A percentile compares a stretch with the other conserved stretches of the same genome.
phyloP scores from a whole-genome alignment of 306 rosid species.

The Lithocarpus polystachyus region DNA sequence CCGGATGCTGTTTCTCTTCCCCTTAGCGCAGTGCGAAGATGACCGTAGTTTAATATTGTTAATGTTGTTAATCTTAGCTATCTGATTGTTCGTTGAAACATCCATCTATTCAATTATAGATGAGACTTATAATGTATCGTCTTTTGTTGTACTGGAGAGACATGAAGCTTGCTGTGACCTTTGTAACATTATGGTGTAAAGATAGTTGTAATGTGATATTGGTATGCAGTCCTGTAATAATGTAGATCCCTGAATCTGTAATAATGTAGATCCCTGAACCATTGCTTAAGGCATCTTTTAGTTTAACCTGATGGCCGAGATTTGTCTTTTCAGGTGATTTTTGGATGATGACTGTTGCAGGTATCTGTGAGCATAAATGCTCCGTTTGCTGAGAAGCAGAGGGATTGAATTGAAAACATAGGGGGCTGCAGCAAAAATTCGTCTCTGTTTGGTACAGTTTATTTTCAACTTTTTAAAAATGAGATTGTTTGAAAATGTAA shows the following conservation, averaged over 20 bases:
- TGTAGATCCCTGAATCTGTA: conserved; percentile 13
- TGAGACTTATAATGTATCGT: conserved; percentile 58
- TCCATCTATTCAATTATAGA: conserved; percentile 47
- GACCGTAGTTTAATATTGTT: conserved; percentile 38
- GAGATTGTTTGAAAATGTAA: no score
- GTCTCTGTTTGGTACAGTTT: no score
- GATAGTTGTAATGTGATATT: conserved; percentile 52
- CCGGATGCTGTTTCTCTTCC: conserved; percentile 31
- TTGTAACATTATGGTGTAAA: conserved; percentile 52
- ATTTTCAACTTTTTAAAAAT: no score
- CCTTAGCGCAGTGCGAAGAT: conserved; percentile 42
- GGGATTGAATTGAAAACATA: no score
- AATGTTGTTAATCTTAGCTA: conserved; percentile 48
- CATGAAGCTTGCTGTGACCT: conserved; percentile 44
- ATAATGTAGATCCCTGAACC: neutral
- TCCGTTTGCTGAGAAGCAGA: no score
- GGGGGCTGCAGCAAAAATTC: no score
- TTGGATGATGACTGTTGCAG: neutral
- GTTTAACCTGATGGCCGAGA: neutral
- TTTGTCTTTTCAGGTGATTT: neutral
- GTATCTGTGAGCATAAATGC: neutral
- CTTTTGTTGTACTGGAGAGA: conserved; percentile 45
- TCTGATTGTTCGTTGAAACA: conserved; percentile 64
- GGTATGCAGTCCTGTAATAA: conserved; percentile 32
- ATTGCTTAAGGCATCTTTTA: neutral